These are phyloP conservation scores for Trichoderma guizhouense DNA, from an alignment of 2,329 filamentous ascomycete species.

Conservation along the genomic window DNA sequence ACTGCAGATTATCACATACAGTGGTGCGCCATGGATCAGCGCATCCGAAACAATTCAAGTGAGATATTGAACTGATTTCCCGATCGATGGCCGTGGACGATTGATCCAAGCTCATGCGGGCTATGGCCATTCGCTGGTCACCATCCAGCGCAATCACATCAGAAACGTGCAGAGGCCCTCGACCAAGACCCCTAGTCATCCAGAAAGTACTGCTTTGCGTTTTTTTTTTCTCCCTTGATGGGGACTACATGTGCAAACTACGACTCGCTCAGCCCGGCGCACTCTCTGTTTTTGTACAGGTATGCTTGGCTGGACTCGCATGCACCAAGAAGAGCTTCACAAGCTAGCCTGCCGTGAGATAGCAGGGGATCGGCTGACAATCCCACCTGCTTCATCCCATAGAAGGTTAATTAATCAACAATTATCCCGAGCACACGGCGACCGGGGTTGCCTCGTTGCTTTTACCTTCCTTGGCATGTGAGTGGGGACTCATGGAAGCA, in stretches of 20 bases:
- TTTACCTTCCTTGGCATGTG: conserved; percentile 1
- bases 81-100: background rate
- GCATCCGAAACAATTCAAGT: conserved; percentile 13
- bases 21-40: conserved; percentile 1
- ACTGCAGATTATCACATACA: conserved; percentile 12
- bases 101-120: conserved; percentile 7
- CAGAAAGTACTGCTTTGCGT: background rate
- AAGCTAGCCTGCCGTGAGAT: background rate
- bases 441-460: conserved; percentile 11
- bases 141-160: background rate
- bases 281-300: background rate
- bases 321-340: background rate
- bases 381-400: conserved; percentile 2
- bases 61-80: conserved; percentile 2
- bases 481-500: conserved; percentile 4
- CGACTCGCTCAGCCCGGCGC: background rate
- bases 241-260: background rate
- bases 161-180: background rate
- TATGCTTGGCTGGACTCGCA: background rate
- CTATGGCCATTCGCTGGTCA: background rate
- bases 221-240: background rate
- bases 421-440: conserved; percentile 15
- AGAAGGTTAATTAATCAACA: conserved; percentile 15
- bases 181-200: background rate
- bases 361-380: conserved; percentile 13